Evolutionary conservation across 768 basidiomycete genomes (phyloP), one percentile per base, ranked within the genome.

Genomic region (Gloeostereum incarnatum): DNA sequence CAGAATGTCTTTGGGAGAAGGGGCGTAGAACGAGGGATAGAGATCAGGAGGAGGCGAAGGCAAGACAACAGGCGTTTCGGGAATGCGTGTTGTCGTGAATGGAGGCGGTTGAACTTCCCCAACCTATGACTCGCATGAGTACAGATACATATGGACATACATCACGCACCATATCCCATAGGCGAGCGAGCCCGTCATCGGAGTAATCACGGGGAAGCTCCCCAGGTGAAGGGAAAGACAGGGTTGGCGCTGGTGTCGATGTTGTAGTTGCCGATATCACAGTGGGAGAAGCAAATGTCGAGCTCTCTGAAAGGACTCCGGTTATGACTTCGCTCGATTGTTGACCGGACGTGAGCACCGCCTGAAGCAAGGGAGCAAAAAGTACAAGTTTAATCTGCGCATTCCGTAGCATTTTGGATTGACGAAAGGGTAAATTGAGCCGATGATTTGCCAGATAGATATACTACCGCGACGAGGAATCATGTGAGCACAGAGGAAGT

Each of bases 11-110:
- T 62, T 59, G 2, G 71, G 70, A 4, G 51, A 45, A 6, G 66
- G 65, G 3, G 68, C 53, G 42, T 61, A 71, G 62, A 67, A 71
- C 1, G 61, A 50, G 0, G 68, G 69, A 39, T 70, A 71, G 2
- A 71, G 53, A 0, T 61, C 45, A 5, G 66, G 69, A 19, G 66
- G 69, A 6, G 66, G 46, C 3, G 68, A 66, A 7, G 69, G 69
- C 9, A 67, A 42, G 5, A 57, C 40, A 17, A 68, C 54, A 2
- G 59, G 66, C 14, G 59, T 47, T 39, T 51, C 48, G 13, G 63
- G 66, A 23, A 61, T 52, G 10, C 53, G 52, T 2, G 68, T 69
- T 1, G 68, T 70, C 5, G 66, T 69, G 46, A 69, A 64, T 26
- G 68, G 68, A 10, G 66, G 66, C 16, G 59, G 41, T 43, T 65